Evolutionary conservation across 441 rosid genomes (phyloP).

Genomic region (Kokia cookei): DNA sequence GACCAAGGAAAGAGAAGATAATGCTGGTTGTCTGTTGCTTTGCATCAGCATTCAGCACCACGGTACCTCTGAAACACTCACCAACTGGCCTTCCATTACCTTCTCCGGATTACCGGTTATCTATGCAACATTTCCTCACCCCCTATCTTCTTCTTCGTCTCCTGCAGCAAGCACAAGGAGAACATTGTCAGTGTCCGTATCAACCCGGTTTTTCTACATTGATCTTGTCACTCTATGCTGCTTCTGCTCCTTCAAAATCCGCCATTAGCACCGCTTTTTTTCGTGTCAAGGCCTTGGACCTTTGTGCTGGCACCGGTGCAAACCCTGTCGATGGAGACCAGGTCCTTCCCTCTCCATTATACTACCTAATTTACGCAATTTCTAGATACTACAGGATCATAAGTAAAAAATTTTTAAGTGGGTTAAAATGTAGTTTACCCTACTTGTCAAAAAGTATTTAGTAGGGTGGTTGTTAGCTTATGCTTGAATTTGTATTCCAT

Average conservation of each 20-base stretch:
- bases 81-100: not conserved
- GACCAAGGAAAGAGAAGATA: not conserved
- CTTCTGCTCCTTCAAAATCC: constrained; percentile 11
- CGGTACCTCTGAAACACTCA: no score
- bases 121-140: not conserved
- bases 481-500: no score
- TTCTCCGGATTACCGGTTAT: not conserved
- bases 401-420: no score
- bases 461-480: no score
- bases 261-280: constrained; percentile 29
- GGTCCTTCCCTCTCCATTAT: constrained; percentile 16
- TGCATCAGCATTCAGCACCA: not conserved
- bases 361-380: no score
- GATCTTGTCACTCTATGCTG: constrained; percentile 6
- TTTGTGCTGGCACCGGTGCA: constrained; percentile 53
- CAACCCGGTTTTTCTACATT: constrained; percentile 10
- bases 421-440: no score
- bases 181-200: constrained; percentile 18
- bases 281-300: constrained; percentile 69
- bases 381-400: no score
- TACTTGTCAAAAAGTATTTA: no score
- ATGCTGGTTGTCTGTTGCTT: not conserved
- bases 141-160: not conserved
- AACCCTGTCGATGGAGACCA: constrained; percentile 53
- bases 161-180: constrained; percentile 21